A percentile compares a stretch with the other conserved stretches of the same genome.
These are phyloP conservation scores for Cucumis melo DNA, from an alignment of 306 rosid genomes.

Conservation along the genomic window DNA sequence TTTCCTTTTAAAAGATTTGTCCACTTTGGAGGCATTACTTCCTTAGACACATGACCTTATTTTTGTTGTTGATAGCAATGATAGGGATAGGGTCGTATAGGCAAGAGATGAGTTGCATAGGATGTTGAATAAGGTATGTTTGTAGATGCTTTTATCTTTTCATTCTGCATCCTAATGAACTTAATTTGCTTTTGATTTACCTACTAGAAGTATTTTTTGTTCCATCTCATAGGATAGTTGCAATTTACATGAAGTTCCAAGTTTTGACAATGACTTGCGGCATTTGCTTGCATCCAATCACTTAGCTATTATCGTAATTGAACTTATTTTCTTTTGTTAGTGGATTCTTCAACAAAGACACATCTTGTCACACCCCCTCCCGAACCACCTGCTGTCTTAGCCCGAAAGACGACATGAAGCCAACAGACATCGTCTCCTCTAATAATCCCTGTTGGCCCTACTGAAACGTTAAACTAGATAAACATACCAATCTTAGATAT, in stretches of 20 bases:
- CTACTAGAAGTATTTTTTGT: neutral
- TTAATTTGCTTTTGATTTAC: too few species aligned
- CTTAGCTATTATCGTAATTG: neutral
- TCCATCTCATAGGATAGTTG: neutral
- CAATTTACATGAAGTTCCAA: neutral
- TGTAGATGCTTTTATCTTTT: neutral
- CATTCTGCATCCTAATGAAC: neutral
- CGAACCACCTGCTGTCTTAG: too few species aligned
- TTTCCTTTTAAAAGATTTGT: slow-evolving; percentile 50
- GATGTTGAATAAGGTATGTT: slow-evolving; percentile 87
- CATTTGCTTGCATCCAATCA: neutral
- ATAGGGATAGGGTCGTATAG: slow-evolving; percentile 86
- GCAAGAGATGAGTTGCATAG: slow-evolving; percentile 98
- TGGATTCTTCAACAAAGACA: neutral
- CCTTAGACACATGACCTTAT: slow-evolving; percentile 99
- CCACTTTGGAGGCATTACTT: slow-evolving; percentile 99
- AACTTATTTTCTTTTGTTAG: neutral
- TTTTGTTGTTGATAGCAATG: slow-evolving; percentile 97
- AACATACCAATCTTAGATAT: too few species aligned
- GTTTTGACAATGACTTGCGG: neutral
- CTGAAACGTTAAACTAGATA: too few species aligned
- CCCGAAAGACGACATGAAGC: too few species aligned
- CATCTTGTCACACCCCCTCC: too few species aligned
- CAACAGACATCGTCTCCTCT: too few species aligned
- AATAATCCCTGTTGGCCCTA: too few species aligned